Conservation (phyloP, 768 basidiomycete genomes). For the Lanmaoa rubissima region DNA sequence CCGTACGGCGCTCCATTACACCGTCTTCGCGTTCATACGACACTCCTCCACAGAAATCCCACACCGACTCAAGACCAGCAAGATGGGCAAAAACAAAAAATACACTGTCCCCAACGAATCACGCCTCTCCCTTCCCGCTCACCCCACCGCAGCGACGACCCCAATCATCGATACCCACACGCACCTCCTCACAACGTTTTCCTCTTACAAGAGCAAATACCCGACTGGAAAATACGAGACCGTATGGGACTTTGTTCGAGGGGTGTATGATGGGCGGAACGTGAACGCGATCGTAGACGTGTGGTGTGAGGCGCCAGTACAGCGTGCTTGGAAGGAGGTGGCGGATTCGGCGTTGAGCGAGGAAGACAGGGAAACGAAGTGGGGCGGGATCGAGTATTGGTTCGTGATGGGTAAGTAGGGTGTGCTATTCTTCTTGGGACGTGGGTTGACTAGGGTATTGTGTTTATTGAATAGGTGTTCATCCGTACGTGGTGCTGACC, state of each 20-base stretch:
- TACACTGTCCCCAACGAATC: constrained; percentile 29
- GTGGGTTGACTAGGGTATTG: neutral
- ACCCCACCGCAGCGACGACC: constrained; percentile 16
- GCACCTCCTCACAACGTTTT: constrained; percentile 74
- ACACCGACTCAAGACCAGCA: constrained; percentile 13
- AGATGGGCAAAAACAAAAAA: constrained; percentile 42
- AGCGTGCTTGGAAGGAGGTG: constrained; percentile 59
- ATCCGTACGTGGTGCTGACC: constrained; percentile 51
- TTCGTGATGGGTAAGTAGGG: constrained; percentile 69
- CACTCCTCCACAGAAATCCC: constrained; percentile 35
- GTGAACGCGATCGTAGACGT: constrained; percentile 78
- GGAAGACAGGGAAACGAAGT: constrained; percentile 47
- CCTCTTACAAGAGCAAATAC: constrained; percentile 60
- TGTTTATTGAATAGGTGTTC: constrained; percentile 50
- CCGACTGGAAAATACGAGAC: constrained; percentile 49
- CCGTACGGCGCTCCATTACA: neutral
- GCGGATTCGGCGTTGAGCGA: constrained; percentile 65
- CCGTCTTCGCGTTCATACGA: constrained; percentile 7
- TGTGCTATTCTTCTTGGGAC: neutral
- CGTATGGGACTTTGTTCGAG: constrained; percentile 68
- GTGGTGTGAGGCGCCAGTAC: constrained; percentile 83
- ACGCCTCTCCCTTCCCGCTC: constrained; percentile 34
- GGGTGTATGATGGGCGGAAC: constrained; percentile 53
- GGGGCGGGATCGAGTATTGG: constrained; percentile 76
- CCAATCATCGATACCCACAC: constrained; percentile 83